Percentiles rank a stretch among this genome's conserved stretches.
These are phyloP conservation scores for Tulasnella sp. DNA, from an alignment of 768 basidiomycete genomes.

Conservation along the genomic window DNA sequence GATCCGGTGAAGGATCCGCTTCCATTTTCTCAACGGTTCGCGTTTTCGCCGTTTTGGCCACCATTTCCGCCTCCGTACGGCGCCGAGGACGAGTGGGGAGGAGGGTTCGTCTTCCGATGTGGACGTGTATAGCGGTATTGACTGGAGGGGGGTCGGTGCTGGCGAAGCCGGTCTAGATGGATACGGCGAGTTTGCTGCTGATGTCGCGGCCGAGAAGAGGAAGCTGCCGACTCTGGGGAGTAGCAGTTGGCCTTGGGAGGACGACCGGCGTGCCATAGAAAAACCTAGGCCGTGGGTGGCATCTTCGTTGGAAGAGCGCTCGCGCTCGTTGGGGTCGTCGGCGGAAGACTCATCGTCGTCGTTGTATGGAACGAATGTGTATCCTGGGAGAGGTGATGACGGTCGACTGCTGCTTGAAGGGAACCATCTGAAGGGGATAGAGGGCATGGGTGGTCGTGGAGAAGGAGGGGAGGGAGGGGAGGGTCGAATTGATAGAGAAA, in stretches of 20 bases:
- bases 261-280: constrained; percentile 25
- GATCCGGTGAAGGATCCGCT: constrained; percentile 58
- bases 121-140: constrained; percentile 31
- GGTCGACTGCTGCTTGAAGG: constrained; percentile 8
- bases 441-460: constrained; percentile 18
- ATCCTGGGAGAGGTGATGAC: constrained; percentile 20
- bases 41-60: constrained; percentile 30
- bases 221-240: constrained; percentile 15
- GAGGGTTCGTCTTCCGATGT: constrained; percentile 46
- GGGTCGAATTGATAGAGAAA: constrained; percentile 6
- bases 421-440: constrained; percentile 22
- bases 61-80: constrained; percentile 5
- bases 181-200: constrained; percentile 22
- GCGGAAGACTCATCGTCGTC: constrained; percentile 22
- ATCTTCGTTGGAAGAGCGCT: background rate
- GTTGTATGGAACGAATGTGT: constrained; percentile 19
- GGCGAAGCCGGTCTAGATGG: constrained; percentile 31
- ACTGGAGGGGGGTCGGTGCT: background rate
- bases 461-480: constrained; percentile 2
- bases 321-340: constrained; percentile 1
- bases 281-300: background rate
- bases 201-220: background rate
- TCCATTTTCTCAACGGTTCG: constrained; percentile 54
- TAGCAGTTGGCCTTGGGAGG: constrained; percentile 20
- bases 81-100: constrained; percentile 46